Conservation (phyloP, 2,329 filamentous ascomycete genomes). For the Colletotrichum caudatum region DNA sequence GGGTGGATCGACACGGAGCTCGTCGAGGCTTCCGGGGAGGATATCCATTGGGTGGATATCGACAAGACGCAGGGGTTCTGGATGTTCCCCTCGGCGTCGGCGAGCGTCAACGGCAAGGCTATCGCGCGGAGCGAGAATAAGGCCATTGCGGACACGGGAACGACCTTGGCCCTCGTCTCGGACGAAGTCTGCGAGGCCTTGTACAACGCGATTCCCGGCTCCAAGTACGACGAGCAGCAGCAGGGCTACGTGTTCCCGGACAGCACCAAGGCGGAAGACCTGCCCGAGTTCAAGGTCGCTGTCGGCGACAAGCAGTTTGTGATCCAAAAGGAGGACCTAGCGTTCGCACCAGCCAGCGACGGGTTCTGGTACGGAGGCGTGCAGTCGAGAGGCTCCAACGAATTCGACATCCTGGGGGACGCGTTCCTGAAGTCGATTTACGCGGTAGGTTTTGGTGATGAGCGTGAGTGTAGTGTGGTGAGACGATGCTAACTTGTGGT, state of each 20-base stretch:
- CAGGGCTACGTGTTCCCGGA: conserved; percentile 58
- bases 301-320: conserved; percentile 64
- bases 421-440: conserved; percentile 38
- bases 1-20: conserved; percentile 74
- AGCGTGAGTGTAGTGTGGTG: not conserved
- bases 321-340: conserved; percentile 36
- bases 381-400: conserved; percentile 36
- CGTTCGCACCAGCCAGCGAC: conserved; percentile 29
- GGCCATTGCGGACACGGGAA: conserved; percentile 70
- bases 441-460: conserved; percentile 17
- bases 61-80: conserved; percentile 75
- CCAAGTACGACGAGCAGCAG: conserved; percentile 43
- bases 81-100: conserved; percentile 71
- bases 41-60: conserved; percentile 71
- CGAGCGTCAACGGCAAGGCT: conserved; percentile 62
- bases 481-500: conserved; percentile 10
- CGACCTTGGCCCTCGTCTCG: conserved; percentile 68
- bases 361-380: conserved; percentile 38
- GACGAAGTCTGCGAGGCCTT: conserved; percentile 44
- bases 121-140: conserved; percentile 56
- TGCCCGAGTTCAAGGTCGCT: conserved; percentile 65
- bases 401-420: conserved; percentile 35
- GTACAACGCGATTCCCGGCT: conserved; percentile 45
- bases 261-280: conserved; percentile 43
- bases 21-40: conserved; percentile 66